These are phyloP conservation scores for Trypanosoma vivax DNA, from an alignment of 208 protist genomes.

Conservation along the genomic window DNA sequence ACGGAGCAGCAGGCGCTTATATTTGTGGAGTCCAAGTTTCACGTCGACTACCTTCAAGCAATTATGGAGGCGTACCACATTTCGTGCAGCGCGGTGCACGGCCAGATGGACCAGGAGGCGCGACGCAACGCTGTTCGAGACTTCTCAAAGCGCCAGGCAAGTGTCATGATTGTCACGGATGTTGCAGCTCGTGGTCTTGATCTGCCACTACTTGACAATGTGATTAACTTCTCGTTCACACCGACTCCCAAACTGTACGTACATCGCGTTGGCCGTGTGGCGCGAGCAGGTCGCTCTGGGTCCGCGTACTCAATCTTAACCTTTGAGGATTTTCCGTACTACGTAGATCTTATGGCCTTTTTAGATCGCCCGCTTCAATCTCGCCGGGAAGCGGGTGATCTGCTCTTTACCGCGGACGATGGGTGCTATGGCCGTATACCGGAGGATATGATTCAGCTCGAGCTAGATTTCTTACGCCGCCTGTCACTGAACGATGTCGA, in stretches of 20 bases:
- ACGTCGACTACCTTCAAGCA: constrained; percentile 95
- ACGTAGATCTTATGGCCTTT: constrained; percentile 86
- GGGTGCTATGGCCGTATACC: constrained; percentile 85
- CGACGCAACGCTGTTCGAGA: constrained; percentile 92
- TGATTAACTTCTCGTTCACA: constrained; percentile 99
- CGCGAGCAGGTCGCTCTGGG: constrained; percentile 96
- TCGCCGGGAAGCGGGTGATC: constrained; percentile 36
- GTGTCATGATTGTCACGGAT: constrained; percentile 98
- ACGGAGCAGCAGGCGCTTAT: constrained; percentile 90
- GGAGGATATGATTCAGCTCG: constrained; percentile 80
- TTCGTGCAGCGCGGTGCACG: constrained; percentile 85
- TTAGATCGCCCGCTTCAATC: constrained; percentile 68
- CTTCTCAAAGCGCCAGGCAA: constrained; percentile 87
- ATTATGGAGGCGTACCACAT: constrained; percentile 87
- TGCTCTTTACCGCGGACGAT: constrained; percentile 77
- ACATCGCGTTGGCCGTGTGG: constrained; percentile 97
- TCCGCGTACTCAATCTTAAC: constrained; percentile 93
- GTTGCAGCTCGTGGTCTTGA: constrained; percentile 99
- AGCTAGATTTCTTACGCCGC: constrained; percentile 76
- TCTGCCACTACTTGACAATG: constrained; percentile 98
- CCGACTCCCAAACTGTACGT: constrained; percentile 96
- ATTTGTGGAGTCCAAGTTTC: constrained; percentile 95
- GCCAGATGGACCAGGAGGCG: constrained; percentile 96
- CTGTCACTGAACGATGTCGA: constrained; percentile 64
- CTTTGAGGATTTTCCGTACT: constrained; percentile 94